Base-by-base conservation (phyloP, 805 yeast genomes). In the Priceomyces melissophilus region DNA sequence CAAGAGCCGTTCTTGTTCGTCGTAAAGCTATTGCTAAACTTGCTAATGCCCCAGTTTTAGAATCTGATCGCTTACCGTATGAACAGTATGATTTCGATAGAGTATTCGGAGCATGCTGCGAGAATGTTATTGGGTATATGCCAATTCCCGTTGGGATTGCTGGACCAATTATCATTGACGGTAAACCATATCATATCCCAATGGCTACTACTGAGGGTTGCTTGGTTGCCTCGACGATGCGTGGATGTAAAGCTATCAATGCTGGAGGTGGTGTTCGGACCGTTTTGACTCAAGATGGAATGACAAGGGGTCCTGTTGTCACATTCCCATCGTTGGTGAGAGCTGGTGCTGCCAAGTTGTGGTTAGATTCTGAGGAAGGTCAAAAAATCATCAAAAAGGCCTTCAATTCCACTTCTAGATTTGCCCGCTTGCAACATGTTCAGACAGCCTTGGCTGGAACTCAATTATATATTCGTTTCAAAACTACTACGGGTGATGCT, bases 191-290 rank as follows among this genome's bases (percentile, higher is more conserved):
- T 61, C 96, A 89, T 65, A 82, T 93, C 52, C 99, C 99, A 30
- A 88, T 93, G 96, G 99, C 99, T 20, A 93, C 99, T 12, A 93
- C 99, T 28, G 99, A 93, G 70, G 99, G 99, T 39, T 95, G 98
- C 67, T 75, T 93, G 43, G 97, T 93, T 50, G 99, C 99, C 3
- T 89, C 97, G 13, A 84, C 99, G 10, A 91, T 88, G 96, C 85
- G 99, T 67, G 99, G 99, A 50, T 93, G 98, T 72, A 93, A 93
- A 61, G 98, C 98, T 20, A 85, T 93, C 50, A 93, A 93, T 61
- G 82, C 91, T 5, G 99, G 99, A 45, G 97, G 98, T 38, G 99
- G 99, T 63, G 95, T 86, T 23, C 71, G 78, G 38, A 87, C 99
- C 25, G 96, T 91, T 17, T 75, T 93, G 51, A 87, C 96, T 10